A percentile compares a stretch with the other conserved stretches of the same genome.
Conservation (phyloP, 306 rosid species). For the Senna siamea region DNA sequence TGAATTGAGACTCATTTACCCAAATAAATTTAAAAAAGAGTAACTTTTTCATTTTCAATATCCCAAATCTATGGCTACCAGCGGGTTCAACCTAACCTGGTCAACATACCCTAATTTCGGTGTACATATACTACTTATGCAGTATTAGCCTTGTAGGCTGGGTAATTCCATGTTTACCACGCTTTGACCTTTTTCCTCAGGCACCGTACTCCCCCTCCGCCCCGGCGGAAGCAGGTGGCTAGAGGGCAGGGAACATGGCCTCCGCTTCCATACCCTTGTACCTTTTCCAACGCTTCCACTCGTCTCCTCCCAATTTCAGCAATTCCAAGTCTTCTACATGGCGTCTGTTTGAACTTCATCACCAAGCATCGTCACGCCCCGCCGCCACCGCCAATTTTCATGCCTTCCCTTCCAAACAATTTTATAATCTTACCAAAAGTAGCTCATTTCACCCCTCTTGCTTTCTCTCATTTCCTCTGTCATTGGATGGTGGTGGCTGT, state of each 20-base stretch:
- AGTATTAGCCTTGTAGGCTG: no score
- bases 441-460: constrained; percentile 37
- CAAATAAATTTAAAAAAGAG: no score
- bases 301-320: not conserved
- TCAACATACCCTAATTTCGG: no score
- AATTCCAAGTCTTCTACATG: not conserved
- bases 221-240: not conserved
- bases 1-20: no score
- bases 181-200: constrained; percentile 23
- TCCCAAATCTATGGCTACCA: no score
- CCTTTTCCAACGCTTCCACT: constrained; percentile 24
- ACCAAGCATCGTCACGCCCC: not conserved
- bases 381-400: not conserved
- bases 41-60: no score
- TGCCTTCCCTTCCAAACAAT: constrained; percentile 24
- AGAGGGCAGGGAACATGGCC: constrained; percentile 35
- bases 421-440: not conserved
- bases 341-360: not conserved
- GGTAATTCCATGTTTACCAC: not conserved
- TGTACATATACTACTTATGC: no score
- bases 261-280: constrained; percentile 33
- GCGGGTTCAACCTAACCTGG: no score
- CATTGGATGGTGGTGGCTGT: constrained; percentile 28
- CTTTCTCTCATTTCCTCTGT: constrained; percentile 31
- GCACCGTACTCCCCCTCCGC: not conserved